Base-by-base conservation (phyloP, 371 early-diverging fungal species). In the Lichtheimia ramosa region DNA sequence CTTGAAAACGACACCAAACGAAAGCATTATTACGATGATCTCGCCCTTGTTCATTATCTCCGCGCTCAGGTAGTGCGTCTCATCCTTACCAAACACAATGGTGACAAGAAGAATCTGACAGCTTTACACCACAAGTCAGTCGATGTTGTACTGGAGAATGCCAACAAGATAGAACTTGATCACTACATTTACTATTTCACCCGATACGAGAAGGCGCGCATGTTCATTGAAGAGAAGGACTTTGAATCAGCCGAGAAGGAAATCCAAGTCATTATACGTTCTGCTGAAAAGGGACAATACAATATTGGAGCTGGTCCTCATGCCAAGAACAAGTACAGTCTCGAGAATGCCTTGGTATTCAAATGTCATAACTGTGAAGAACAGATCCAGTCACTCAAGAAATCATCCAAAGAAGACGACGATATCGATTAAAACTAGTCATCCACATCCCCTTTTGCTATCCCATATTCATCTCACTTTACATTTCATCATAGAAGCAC, bases 101-200 rank as follows among this genome's bases (percentile, higher is more conserved):
- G 43, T 4, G 27, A 51, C 5, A 40, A 39, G 20, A 5, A 18
- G 18, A 42, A 5, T 15, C 48, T 62, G 21, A 43, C 55, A 5
- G 41, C 53, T 13, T 25, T 62, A 2, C 71, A 74, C 50, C 21
- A 60, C 24, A 20, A 42, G 23, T 68, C 73, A 0, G 40, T 74
- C 16, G 48, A 63, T 4, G 23, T 39, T 3, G 71, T 79, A 2
- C 48, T 69, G 10, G 59, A 56, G 15, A 56, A 62, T 10, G 69
- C 62, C 12, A 24, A 43, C 40, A 55, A 58, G 10, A 68, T 87
- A 4, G 48, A 52, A 10, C 60, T 80, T 7, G 89, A 88, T 59
- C 89, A 88, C 57, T 88, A 83, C 68, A 66, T 88, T 8, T 81
- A 86, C 43, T 83, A 85, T 41, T 86, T 83, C 52, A 48, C 78